A percentile compares a stretch with the other conserved stretches of the same genome.
Evolutionary conservation across 108 stramenopile species (phyloP).

Genomic region (Halocafeteria seosinensis): DNA sequence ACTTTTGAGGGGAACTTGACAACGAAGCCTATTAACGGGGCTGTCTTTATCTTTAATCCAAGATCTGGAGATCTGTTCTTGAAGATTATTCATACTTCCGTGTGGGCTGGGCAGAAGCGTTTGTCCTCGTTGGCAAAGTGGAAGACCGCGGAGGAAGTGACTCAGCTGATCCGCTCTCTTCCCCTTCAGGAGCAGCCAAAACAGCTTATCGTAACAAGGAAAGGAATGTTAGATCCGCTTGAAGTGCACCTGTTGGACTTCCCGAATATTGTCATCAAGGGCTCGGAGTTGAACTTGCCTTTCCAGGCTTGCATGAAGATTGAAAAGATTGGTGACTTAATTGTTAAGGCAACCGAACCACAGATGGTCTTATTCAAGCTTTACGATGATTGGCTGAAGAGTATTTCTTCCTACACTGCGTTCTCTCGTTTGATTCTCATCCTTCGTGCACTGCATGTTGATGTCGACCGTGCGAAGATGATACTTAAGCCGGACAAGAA

Average conservation of each 20-base stretch:
- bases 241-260: constrained; percentile 96
- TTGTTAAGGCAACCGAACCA: constrained; percentile 89
- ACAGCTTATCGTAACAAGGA: constrained; percentile 95
- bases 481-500: constrained; percentile 90
- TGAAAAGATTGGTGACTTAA: constrained; percentile 93
- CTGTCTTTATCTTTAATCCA: constrained; percentile 98
- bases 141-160: constrained; percentile 99
- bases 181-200: constrained; percentile 97
- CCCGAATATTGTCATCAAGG: constrained; percentile 93
- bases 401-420: constrained; percentile 90
- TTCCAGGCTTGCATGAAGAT: constrained; percentile 95
- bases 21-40: constrained; percentile 98
- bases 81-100: constrained; percentile 95
- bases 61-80: constrained; percentile 89
- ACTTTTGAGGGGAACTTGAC: constrained; percentile 96
- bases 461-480: constrained; percentile 78
- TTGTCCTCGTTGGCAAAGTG: constrained; percentile 95
- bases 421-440: constrained; percentile 94
- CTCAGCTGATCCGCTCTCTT: constrained; percentile 84
- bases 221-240: constrained; percentile 93
- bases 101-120: constrained; percentile 98
- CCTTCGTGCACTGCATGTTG: constrained; percentile 84
- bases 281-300: constrained; percentile 88
- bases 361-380: constrained; percentile 98
- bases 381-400: constrained; percentile 96